These are phyloP conservation scores for Pythium oligandrum DNA, from an alignment of 352 stramenopile genomes.

Conservation along the genomic window DNA sequence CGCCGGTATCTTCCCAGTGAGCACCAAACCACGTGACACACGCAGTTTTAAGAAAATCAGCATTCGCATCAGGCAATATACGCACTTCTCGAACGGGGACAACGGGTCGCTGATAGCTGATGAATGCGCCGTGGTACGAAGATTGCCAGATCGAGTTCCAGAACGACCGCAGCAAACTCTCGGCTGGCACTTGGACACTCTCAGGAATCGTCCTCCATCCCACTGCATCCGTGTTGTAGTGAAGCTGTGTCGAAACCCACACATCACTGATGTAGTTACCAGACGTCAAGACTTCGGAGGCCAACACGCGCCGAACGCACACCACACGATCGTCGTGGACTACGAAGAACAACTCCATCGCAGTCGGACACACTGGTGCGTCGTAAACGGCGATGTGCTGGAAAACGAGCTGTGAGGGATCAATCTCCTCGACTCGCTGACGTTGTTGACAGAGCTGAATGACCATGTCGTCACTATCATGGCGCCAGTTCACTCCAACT, in stretches of 20 bases:
- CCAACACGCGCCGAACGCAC: conserved; percentile 20
- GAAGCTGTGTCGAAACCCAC: conserved; percentile 29
- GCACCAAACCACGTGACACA: no score
- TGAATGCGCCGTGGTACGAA: no score
- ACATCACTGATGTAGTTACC: conserved; percentile 42
- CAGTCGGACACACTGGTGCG: conserved; percentile 4
- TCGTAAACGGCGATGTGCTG: conserved; percentile 9
- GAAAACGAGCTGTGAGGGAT: conserved; percentile 2
- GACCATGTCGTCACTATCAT: conserved; percentile 9
- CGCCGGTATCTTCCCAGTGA: no score
- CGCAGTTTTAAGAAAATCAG: no score
- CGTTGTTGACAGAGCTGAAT: conserved; percentile 16
- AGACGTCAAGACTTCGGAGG: conserved; percentile 11
- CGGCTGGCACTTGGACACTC: no score
- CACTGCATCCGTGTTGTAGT: conserved; percentile 39
- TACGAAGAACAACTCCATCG: background rate
- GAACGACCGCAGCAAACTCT: no score
- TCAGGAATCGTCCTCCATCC: conserved; percentile 36
- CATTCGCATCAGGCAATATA: no score
- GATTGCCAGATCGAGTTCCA: no score
- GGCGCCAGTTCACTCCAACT: conserved; percentile 27
- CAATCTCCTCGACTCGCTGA: conserved; percentile 7
- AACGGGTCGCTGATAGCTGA: no score
- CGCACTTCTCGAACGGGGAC: no score
- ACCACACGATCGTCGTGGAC: conserved; percentile 22